These are phyloP conservation scores for Cutaneotrichosporon cavernicola DNA, from an alignment of 1,284 basidiomycete species.

Conservation along the genomic window DNA sequence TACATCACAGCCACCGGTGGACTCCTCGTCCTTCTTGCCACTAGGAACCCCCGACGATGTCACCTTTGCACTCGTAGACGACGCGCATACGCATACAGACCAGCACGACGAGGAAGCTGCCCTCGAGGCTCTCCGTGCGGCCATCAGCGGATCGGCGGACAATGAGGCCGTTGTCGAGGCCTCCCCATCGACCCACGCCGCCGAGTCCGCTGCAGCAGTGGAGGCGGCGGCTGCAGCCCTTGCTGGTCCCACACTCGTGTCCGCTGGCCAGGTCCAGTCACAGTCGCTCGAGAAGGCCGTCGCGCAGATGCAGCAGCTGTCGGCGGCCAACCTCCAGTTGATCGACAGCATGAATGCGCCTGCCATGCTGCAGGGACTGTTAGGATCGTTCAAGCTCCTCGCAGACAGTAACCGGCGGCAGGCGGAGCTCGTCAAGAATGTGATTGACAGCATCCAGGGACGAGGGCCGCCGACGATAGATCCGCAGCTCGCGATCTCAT, in stretches of 20 bases:
- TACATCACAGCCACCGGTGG: slow-evolving; percentile 12
- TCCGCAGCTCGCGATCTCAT: slow-evolving; percentile 29
- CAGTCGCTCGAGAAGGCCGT: slow-evolving; percentile 30
- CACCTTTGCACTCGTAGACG: slow-evolving; percentile 24
- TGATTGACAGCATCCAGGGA: slow-evolving; percentile 26
- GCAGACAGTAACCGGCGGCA: slow-evolving; percentile 39
- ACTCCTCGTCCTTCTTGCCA: slow-evolving; percentile 18
- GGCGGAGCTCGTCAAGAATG: slow-evolving; percentile 35
- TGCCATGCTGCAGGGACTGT: slow-evolving; percentile 32
- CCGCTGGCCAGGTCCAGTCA: slow-evolving; percentile 25
- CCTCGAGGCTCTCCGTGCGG: slow-evolving; percentile 39
- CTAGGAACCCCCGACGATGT: slow-evolving; percentile 21
- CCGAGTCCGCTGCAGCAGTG: neutral
- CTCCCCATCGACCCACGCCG: neutral
- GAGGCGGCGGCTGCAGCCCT: neutral
- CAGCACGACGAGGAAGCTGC: slow-evolving; percentile 32
- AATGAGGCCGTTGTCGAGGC: slow-evolving; percentile 4
- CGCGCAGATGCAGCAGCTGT: slow-evolving; percentile 30
- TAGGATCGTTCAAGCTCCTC: slow-evolving; percentile 36
- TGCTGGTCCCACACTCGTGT: slow-evolving; percentile 19
- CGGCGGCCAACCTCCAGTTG: slow-evolving; percentile 27
- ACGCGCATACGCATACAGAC: slow-evolving; percentile 22
- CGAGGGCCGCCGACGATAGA: slow-evolving; percentile 31
- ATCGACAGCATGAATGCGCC: slow-evolving; percentile 38
- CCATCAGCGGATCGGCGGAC: slow-evolving; percentile 28